Base-by-base conservation (phyloP, 2,329 filamentous ascomycete species). In the Pseudogymnoascus sp. region DNA sequence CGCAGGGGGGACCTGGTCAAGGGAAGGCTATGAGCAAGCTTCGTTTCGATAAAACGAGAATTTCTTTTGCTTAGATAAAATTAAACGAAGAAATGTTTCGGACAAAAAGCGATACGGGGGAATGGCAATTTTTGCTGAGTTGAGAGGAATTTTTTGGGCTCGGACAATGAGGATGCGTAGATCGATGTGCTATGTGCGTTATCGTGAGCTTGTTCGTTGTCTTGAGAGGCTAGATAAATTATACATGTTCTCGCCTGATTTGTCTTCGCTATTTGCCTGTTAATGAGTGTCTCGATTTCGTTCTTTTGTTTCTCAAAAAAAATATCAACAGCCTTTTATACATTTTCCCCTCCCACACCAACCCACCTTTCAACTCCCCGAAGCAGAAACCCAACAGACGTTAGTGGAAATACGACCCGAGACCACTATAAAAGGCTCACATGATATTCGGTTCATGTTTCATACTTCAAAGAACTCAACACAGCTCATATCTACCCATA, bases 131-230 rank as follows among this genome's bases (percentile, higher is more conserved):
- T 23, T 23, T 23, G 21, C 19, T 44, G 40, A 50, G 26, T 31
- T 17, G 37, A 56, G 46, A 56, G 9, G n/a, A 33, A 15, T 56
- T 56, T 31, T 56, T 56, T 56, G 46, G 46, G 46, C 46, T 56
- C 46, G 26, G 29, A 26, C 46, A 33, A 56, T 56, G 46, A 53
- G 21, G 46, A 56, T 56, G 46, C 46, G 46, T 56, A 56, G 46
- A 56, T 33, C 46, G 46, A 56, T 56, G 46, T 33, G 46, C 26
- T 56, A 33, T 56, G 46, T 56, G 46, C 46, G n/a, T 56, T 56
- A 56, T 56, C 46, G 46, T 56, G 46, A 56, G 46, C 46, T 56
- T 56, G 46, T 33, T 56, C 26, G 46, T 56, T 56, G 46, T 19
- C 46, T 19, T 33, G 46, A 56, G 46, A 33, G 46, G 46, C 46